Base-by-base conservation (phyloP, 805 yeast species). In the Isabelozyma gotoi region DNA sequence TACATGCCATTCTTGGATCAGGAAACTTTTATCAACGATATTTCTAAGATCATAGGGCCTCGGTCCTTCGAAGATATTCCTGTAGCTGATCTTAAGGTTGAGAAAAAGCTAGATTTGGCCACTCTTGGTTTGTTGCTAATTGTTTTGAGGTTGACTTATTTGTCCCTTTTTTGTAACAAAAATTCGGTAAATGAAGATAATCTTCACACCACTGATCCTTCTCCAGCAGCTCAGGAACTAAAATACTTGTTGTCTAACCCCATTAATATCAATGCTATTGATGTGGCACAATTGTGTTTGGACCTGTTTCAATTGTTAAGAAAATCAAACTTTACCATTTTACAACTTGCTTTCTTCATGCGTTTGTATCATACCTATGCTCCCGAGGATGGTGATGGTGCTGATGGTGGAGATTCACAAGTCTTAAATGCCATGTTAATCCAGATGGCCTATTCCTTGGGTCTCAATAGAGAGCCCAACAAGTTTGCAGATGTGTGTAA, bases 231-330 rank as follows among this genome's bases (percentile, higher is more conserved):
- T 1, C 67, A 58, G 41, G 55, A 52, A 43, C 50, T 60, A 56
- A 52, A 65, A 47, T 77, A 68, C 51, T 59, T 82, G 14, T 50
- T 77, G 40, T 52, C 60, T 1, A 63, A 75, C 44, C 82, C 82
- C 3, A 67, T 81, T 16, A 71, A 73, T 14, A 59, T 68, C 33
- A 73, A 73, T 17, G 66, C 63, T 12, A 66, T 77, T 24, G 72
- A 65, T 42, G 74, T 74, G 19, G 83, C 85, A 0, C 77, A 77
- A 45, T 57, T 70, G 47, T 81, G 86, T 51, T 56, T 82, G 37
- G 74, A 76, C 45, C 82, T 78, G 48, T 81, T 81, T 58, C 75
- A 74, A 37, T 45, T 81, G 20, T 51, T 78, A 35, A 59, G 79
- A 46, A 59, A 62, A 32, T 49, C 64, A 2, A 58, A 57, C 38